These are phyloP conservation scores for Alternaria conjuncta DNA, from an alignment of 2,329 filamentous ascomycete genomes.

Conservation along the genomic window DNA sequence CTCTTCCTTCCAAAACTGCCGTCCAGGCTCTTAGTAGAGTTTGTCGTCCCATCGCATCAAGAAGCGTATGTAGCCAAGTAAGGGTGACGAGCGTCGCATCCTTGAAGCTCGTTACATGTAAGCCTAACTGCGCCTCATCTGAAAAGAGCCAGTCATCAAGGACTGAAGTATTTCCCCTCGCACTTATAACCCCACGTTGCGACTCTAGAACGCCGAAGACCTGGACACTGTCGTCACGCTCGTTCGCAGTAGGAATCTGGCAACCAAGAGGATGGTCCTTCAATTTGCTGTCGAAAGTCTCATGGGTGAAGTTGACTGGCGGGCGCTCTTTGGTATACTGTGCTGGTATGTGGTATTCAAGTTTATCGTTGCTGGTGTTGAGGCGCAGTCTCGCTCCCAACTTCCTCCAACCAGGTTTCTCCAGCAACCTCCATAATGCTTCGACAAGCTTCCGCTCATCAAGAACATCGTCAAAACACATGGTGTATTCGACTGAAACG, in stretches of 20 bases:
- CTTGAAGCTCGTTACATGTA: slow-evolving; percentile 27
- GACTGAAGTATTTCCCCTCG: slow-evolving; percentile 3
- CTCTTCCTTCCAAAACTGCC: slow-evolving; percentile 28
- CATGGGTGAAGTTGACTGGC: slow-evolving; percentile 52
- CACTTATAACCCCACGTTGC: slow-evolving; percentile 6
- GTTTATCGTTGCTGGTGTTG: slow-evolving; percentile 40
- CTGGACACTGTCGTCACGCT: slow-evolving; percentile 10
- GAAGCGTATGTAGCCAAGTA: slow-evolving; percentile 29
- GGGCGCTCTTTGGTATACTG: slow-evolving; percentile 48
- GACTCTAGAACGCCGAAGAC: neutral
- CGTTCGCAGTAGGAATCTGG: slow-evolving; percentile 42
- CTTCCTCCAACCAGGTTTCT: slow-evolving; percentile 56
- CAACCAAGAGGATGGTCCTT: slow-evolving; percentile 52
- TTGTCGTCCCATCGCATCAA: slow-evolving; percentile 27
- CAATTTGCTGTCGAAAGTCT: slow-evolving; percentile 46
- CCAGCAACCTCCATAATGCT: slow-evolving; percentile 49
- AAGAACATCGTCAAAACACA: slow-evolving; percentile 57
- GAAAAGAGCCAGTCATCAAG: slow-evolving; percentile 23
- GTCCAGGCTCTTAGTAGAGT: slow-evolving; percentile 28
- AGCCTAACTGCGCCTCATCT: slow-evolving; percentile 16
- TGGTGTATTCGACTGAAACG: slow-evolving; percentile 29
- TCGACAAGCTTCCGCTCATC: slow-evolving; percentile 50
- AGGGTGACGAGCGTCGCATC: slow-evolving; percentile 34
- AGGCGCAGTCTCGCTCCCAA: slow-evolving; percentile 54
- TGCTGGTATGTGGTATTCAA: slow-evolving; percentile 54